These are phyloP conservation scores for Sporothrix dimorphospora DNA, from an alignment of 2,329 filamentous ascomycete species.

Conservation along the genomic window DNA sequence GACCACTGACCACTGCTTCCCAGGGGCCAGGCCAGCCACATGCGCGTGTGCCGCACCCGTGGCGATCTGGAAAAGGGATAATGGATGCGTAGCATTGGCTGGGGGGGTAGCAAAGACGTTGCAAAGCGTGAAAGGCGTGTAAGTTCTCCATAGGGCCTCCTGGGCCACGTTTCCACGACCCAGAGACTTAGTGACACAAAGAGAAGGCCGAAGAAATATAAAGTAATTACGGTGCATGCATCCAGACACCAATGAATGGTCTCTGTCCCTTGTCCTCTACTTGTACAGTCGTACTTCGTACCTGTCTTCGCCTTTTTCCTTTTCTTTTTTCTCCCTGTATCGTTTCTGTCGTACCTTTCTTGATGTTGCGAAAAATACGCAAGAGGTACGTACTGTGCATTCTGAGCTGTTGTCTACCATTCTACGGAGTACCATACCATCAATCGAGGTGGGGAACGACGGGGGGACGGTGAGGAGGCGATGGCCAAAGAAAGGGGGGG, in stretches of 20 bases:
- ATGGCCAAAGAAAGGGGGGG: background rate
- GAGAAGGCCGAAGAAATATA: background rate
- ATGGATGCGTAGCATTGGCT: conserved; percentile 11
- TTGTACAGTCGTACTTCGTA: background rate
- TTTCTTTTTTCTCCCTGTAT: background rate
- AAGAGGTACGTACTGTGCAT: background rate
- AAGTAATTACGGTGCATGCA: background rate
- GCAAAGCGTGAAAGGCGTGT: too few species aligned
- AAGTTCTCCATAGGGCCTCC: background rate
- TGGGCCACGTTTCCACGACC: conserved; percentile 5
- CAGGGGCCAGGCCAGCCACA: background rate
- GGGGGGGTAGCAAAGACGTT: background rate
- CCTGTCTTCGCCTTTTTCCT: background rate
- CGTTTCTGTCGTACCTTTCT: background rate
- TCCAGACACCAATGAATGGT: background rate
- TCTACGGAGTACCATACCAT: background rate
- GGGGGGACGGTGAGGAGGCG: background rate
- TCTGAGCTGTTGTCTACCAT: background rate
- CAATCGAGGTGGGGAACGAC: background rate
- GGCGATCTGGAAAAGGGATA: background rate
- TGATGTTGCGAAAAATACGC: background rate
- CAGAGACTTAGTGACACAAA: background rate
- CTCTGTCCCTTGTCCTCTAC: too few species aligned
- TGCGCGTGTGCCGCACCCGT: background rate
- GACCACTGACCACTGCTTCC: too few species aligned